phyloP scores from a whole-genome alignment of 306 rosid genomes.

The Quercus bicolor region DNA sequence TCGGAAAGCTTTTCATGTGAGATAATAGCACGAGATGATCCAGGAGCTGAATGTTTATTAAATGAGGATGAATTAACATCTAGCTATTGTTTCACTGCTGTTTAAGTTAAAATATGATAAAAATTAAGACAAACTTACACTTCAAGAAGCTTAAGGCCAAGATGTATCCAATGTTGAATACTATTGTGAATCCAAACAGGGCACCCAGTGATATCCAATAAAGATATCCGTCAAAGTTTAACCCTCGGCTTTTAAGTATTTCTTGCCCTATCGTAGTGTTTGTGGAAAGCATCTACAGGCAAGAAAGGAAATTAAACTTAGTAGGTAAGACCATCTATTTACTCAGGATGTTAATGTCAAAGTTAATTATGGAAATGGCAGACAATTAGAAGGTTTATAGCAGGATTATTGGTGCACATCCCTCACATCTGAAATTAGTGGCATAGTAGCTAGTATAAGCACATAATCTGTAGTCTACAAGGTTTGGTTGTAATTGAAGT shows the following conservation, averaged over 20 bases:
- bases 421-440: too few relatives aligned
- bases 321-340: not conserved
- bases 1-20: constrained; percentile 32
- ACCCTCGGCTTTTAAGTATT: constrained; percentile 32
- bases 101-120: not conserved
- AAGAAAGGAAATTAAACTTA: not conserved
- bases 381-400: not conserved
- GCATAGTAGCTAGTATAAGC: too few relatives aligned
- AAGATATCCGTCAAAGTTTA: constrained; percentile 17
- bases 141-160: constrained; percentile 38
- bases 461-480: constrained; percentile 7
- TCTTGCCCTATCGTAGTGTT: constrained; percentile 23
- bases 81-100: not conserved
- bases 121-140: constrained; percentile 18
- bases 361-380: not conserved
- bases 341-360: not conserved
- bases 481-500: not conserved
- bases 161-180: constrained; percentile 31
- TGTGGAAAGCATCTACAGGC: constrained; percentile 9
- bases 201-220: constrained; percentile 48
- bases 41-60: constrained; percentile 30
- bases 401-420: too few relatives aligned
- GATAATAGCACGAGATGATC: constrained; percentile 30
- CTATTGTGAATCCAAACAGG: constrained; percentile 33
- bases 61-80: not conserved